phyloP scores from a whole-genome alignment of 1,139 yeast species.

The Suhomyces wounanorum region DNA sequence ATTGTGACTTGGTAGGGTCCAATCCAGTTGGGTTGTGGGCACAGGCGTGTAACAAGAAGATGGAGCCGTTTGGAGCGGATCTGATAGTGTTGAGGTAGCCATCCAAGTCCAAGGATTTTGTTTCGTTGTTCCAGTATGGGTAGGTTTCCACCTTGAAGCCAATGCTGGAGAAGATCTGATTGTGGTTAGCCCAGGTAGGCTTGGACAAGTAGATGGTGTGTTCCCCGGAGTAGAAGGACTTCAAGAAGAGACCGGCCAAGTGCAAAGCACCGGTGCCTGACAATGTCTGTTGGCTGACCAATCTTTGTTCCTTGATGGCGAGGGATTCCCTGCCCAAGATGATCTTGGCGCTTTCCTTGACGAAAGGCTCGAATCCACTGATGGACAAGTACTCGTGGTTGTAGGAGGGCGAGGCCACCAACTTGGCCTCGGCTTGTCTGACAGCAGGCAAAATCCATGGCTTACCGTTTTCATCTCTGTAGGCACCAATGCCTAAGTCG shows the following conservation, averaged over 20 bases:
- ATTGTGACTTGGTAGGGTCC: slow-evolving; percentile 48
- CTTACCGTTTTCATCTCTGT: slow-evolving; percentile 88
- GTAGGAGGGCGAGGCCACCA: slow-evolving; percentile 52
- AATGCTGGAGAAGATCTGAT: slow-evolving; percentile 69
- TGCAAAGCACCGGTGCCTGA: slow-evolving; percentile 98
- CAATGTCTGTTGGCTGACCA: slow-evolving; percentile 80
- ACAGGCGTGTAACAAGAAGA: slow-evolving; percentile 58
- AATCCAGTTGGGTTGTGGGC: slow-evolving; percentile 56
- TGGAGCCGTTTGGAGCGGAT: slow-evolving; percentile 73
- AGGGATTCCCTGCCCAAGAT: slow-evolving; percentile 68
- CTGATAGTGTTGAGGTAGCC: slow-evolving; percentile 71
- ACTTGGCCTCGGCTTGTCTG: slow-evolving; percentile 63
- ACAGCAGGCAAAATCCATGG: slow-evolving; percentile 95
- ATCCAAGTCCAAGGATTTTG: slow-evolving; percentile 62
- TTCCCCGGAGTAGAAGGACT: slow-evolving; percentile 51
- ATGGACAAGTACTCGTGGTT: slow-evolving; percentile 94
- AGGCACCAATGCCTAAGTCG: slow-evolving; percentile 94
- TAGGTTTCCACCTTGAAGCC: slow-evolving; percentile 59
- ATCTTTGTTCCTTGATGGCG: slow-evolving; percentile 54
- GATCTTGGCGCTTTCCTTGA: slow-evolving; percentile 73
- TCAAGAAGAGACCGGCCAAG: slow-evolving; percentile 75
- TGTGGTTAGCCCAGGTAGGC: slow-evolving; percentile 98
- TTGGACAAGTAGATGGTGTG: slow-evolving; percentile 71
- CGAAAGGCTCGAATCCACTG: slow-evolving; percentile 72
- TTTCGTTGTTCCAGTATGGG: slow-evolving; percentile 72